phyloP scores from a whole-genome alignment of 805 yeast genomes.

The Candida ascalaphidarum region DNA sequence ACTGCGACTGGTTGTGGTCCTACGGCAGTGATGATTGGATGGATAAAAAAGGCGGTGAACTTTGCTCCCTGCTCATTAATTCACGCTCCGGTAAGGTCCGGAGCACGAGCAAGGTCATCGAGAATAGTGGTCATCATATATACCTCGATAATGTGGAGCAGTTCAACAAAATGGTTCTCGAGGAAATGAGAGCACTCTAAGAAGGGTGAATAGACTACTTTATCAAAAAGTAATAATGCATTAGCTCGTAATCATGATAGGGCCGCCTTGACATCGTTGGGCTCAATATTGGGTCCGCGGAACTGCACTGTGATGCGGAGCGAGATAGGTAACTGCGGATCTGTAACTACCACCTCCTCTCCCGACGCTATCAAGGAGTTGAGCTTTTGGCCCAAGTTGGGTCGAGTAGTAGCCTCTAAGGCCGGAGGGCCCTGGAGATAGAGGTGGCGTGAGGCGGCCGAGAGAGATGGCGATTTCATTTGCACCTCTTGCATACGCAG shows the following conservation, averaged over 20 bases:
- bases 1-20: constrained; percentile 68
- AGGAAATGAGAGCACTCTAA: constrained; percentile 39
- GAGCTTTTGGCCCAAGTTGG: constrained; percentile 30
- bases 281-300: constrained; percentile 1
- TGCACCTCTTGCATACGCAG: constrained; percentile 18
- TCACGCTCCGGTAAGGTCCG: constrained; percentile 5
- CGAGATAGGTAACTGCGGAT: constrained; percentile 41
- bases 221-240: background rate
- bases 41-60: constrained; percentile 42
- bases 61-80: constrained; percentile 27
- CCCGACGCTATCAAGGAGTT: constrained; percentile 27
- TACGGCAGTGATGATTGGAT: constrained; percentile 76
- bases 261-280: background rate
- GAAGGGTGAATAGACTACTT: background rate
- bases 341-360: constrained; percentile 48
- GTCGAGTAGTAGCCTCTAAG: constrained; percentile 36
- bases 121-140: constrained; percentile 69
- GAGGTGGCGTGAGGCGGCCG: constrained; percentile 29
- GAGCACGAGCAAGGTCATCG: constrained; percentile 28
- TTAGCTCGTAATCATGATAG: background rate
- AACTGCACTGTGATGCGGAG: constrained; percentile 15
- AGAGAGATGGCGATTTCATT: constrained; percentile 37
- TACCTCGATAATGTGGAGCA: constrained; percentile 55
- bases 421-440: constrained; percentile 41
- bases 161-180: constrained; percentile 43